Conservation (phyloP, 352 stramenopile species). For the Phytophthora chlamydospora region DNA sequence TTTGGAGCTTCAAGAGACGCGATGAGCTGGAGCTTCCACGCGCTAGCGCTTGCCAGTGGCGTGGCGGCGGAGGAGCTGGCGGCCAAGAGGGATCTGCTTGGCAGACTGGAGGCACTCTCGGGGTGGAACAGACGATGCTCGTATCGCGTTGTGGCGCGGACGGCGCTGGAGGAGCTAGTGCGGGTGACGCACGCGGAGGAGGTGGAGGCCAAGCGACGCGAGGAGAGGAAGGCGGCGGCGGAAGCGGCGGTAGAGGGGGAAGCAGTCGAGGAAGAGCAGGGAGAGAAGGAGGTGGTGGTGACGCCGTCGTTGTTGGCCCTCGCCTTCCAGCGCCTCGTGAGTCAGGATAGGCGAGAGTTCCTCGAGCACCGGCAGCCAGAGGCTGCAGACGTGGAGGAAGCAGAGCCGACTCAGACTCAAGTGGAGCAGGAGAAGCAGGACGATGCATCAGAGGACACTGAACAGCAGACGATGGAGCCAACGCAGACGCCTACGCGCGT, state of each 20-base stretch:
- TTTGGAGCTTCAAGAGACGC: slow-evolving; percentile 6
- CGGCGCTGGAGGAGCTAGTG: slow-evolving; percentile 41
- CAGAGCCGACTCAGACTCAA: background rate
- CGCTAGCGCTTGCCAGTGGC: slow-evolving; percentile 52
- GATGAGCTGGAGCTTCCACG: slow-evolving; percentile 55
- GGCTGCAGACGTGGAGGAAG: background rate
- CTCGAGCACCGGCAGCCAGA: slow-evolving; percentile 11
- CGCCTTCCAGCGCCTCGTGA: slow-evolving; percentile 60
- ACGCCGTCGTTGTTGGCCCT: slow-evolving; percentile 43
- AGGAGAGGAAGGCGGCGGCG: slow-evolving; percentile 4
- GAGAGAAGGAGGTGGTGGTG: slow-evolving; percentile 14
- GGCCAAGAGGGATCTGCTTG: slow-evolving; percentile 38
- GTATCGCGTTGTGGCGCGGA: slow-evolving; percentile 51
- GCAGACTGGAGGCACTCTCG: slow-evolving; percentile 27
- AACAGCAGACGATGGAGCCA: background rate
- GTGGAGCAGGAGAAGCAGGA: background rate
- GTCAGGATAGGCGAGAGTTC: slow-evolving; percentile 50
- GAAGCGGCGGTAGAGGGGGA: background rate
- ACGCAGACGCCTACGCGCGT: slow-evolving; percentile 38
- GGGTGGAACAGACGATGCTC: slow-evolving; percentile 39
- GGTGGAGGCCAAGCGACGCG: slow-evolving; percentile 5
- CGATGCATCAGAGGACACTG: background rate
- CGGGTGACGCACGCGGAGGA: slow-evolving; percentile 17
- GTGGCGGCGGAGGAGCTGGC: slow-evolving; percentile 37
- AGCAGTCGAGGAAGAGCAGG: background rate